Conservation (phyloP, 192 early-diverging fungal species). For the Polychytrium aggregatum region DNA sequence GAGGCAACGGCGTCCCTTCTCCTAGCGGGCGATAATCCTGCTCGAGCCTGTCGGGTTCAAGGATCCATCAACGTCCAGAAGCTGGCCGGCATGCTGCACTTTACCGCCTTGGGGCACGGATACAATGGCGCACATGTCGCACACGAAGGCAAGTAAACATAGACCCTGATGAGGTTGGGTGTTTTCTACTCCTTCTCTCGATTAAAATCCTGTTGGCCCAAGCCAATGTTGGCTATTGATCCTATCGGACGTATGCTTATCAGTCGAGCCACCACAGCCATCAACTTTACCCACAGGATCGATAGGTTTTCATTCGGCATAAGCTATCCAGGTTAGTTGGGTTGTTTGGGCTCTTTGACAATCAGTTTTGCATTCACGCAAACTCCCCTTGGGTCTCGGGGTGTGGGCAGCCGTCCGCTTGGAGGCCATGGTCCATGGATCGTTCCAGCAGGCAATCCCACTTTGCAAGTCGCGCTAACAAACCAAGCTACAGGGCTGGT, state of each 20-base stretch:
- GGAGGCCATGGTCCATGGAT: no score
- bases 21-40: no score
- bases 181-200: background rate
- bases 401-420: no score
- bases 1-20: background rate
- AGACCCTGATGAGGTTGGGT: background rate
- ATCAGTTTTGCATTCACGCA: no score
- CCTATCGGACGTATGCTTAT: no score
- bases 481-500: no score
- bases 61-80: slow-evolving; percentile 70
- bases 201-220: no score
- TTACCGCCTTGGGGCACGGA: slow-evolving; percentile 84
- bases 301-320: slow-evolving; percentile 84
- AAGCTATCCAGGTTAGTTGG: slow-evolving; percentile 75
- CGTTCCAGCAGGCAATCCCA: no score
- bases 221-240: background rate
- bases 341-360: no score
- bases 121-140: slow-evolving; percentile 59
- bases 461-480: no score
- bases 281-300: slow-evolving; percentile 93
- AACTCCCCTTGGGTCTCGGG: no score
- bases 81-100: slow-evolving; percentile 78
- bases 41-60: slow-evolving; percentile 62
- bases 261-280: no score
- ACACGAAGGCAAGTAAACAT: slow-evolving; percentile 41